Base-by-base conservation (phyloP, 768 basidiomycete genomes). In the Dendrothele bispora region DNA sequence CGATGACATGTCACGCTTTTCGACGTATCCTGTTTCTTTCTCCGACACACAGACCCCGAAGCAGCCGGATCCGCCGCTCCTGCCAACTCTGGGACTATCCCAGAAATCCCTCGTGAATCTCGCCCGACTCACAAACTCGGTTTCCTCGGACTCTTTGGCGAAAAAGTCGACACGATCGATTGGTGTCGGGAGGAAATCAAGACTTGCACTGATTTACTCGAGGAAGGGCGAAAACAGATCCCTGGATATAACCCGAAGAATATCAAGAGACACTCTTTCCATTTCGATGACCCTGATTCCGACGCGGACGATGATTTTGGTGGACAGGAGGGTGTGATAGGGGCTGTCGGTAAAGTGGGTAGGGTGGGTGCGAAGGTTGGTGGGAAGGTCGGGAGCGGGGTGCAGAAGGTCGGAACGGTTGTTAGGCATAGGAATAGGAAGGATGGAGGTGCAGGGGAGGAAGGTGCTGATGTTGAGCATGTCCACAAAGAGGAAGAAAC, bases 101-200 rank as follows among this genome's bases (percentile, higher is more conserved):
- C 59, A 2, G 55, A 58, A 25, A 88, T 97, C 2, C 88, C 93
- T 2, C 68, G 65, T 18, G 75, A 78, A 21, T 71, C 90, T 56
- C 80, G 95, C 2, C 97, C 95, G 0, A 81, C 82, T 0, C 91
- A 91, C 61, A 82, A 85, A 36, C 79, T 95, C 5, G 73, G 82
- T 7, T 76, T 76, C 59, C 54, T 80, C 4, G 71, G 71, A 1
- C 72, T 95, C 21, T 68, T 82, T 3, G 97, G 97, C 7, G 64
- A 91, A 63, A 88, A 95, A 64, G 94, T 98, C 14, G 97, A 98
- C 68, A 81, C 88, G 3, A 93, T 98, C 60, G 85, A 93, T 2
- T 97, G 94, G 93, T 82, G 84, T 17, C 74, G 89, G 25, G 70
- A 77, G 17, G 88, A 94, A 67, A 90, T 97, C 47, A 65, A 68